These are phyloP conservation scores for Sphaerobolus stellatus DNA, from an alignment of 1,284 basidiomycete genomes.

Conservation along the genomic window DNA sequence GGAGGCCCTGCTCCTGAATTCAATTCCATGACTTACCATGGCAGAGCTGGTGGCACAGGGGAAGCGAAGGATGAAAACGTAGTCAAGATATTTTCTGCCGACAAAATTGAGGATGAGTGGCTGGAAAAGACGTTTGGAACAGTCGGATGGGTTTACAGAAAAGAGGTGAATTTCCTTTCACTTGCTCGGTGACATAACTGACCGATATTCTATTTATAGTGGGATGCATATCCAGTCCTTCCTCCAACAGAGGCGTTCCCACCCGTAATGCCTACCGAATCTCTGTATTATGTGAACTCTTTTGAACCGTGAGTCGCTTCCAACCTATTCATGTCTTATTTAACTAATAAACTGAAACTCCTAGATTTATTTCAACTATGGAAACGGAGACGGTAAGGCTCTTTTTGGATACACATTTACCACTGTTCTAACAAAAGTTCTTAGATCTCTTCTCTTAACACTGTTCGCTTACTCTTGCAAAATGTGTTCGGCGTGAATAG, in stretches of 20 bases:
- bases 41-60: slow-evolving; percentile 43
- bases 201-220: slow-evolving; percentile 39
- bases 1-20: slow-evolving; percentile 71
- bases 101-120: slow-evolving; percentile 64
- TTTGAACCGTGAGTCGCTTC: slow-evolving; percentile 71
- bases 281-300: slow-evolving; percentile 86
- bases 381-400: slow-evolving; percentile 72
- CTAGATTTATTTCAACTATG: slow-evolving; percentile 81
- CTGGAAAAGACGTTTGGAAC: slow-evolving; percentile 66
- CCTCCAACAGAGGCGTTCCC: slow-evolving; percentile 70
- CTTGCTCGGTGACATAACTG: not conserved
- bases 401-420: not conserved
- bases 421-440: not conserved
- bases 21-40: slow-evolving; percentile 87
- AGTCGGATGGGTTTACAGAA: slow-evolving; percentile 81
- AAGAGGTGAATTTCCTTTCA: slow-evolving; percentile 55
- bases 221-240: slow-evolving; percentile 76
- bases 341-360: slow-evolving; percentile 12
- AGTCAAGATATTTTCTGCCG: slow-evolving; percentile 86
- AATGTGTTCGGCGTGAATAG: slow-evolving; percentile 53
- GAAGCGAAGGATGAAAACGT: slow-evolving; percentile 50
- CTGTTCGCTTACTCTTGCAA: slow-evolving; percentile 72
- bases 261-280: slow-evolving; percentile 70
- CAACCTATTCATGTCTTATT: slow-evolving; percentile 6
- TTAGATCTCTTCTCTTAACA: slow-evolving; percentile 72